These are phyloP conservation scores for Trametes coccinea DNA, from an alignment of 768 basidiomycete genomes.

Conservation along the genomic window DNA sequence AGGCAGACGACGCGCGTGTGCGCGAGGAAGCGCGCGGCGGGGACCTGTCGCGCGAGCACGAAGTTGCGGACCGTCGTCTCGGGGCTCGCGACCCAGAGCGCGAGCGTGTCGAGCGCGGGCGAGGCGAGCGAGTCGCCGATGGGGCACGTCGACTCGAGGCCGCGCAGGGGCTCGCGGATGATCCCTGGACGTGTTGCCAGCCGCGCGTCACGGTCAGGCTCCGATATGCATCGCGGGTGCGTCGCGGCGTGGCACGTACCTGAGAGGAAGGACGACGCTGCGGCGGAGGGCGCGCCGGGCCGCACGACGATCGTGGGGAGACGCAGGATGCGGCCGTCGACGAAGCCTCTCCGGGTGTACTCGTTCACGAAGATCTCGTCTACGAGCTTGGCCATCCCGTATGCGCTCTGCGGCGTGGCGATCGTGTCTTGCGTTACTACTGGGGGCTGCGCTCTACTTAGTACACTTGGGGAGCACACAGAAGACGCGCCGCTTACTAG, in stretches of 20 bases:
- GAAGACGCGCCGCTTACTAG: constrained; percentile 32
- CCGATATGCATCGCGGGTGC: background rate
- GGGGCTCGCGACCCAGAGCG: constrained; percentile 52
- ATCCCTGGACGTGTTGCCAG: constrained; percentile 35
- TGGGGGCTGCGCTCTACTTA: constrained; percentile 35
- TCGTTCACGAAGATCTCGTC: constrained; percentile 60
- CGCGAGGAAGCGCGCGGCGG: constrained; percentile 40
- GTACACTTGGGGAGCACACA: background rate
- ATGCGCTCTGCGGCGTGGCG: constrained; percentile 55
- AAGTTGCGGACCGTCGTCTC: constrained; percentile 56
- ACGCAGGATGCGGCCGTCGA: constrained; percentile 60
- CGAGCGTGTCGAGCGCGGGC: constrained; percentile 43
- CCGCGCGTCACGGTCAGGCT: too few species aligned
- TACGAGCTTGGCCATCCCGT: constrained; percentile 57
- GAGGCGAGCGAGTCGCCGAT: constrained; percentile 47
- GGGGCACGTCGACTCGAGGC: constrained; percentile 49
- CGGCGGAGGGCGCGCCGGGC: constrained; percentile 53
- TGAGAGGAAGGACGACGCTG: constrained; percentile 58
- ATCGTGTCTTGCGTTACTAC: constrained; percentile 49
- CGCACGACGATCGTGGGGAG: constrained; percentile 61
- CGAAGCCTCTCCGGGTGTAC: constrained; percentile 55
- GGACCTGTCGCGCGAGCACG: constrained; percentile 47
- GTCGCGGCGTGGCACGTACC: constrained; percentile 33
- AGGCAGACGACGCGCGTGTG: constrained; percentile 57
- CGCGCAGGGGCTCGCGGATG: constrained; percentile 59